Evolutionary conservation across 2,329 filamentous ascomycete species (phyloP), one percentile per base, ranked within the genome.

Genomic region (Stachybotrys chlorohalonatus): DNA sequence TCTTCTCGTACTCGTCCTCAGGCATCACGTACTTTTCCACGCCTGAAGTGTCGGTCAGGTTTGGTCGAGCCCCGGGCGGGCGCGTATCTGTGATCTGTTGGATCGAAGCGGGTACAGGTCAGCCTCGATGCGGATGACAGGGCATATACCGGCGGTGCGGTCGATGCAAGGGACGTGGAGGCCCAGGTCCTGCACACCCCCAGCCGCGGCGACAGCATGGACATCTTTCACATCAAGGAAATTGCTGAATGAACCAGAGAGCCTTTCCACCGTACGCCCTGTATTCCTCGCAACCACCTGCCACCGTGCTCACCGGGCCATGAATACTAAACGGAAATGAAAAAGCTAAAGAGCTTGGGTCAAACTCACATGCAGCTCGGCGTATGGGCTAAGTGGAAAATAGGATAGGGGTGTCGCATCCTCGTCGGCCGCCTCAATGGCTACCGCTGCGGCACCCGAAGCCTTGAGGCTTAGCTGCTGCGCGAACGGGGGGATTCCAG

Each of bases 1-100:
- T 90, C 65, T 84, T 83, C 68, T 91, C 90, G 73, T 99, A 99
- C 66, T 92, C 87, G 52, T 86, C 80, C 53, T 81, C 78, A n/a
- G 91, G 89, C 80, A 99, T 87, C 58, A 87, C 83, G 70, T 94
- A 97, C 75, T 96, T 96, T 55, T 91, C 84, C 6, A 96, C 90
- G 9, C 83, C 80, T 48, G 87, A 87, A 49, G 88, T 81, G 73
- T 95, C 92, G 60, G 82, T 87, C 73, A 89, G 90, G 71, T 96
- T 92, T 58, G 83, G 84, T 59, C 89, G 85, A 58, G 86, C 83
- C 52, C 82, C 81, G 50, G 84, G 80, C 51, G 92, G 92, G 53
- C 93, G 86, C 53, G 83, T 86, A 72, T 96, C 93, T 62, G 79
- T 75, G 60, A 96, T 84, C 91, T 95, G 36, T 42, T 9, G 36